These are phyloP conservation scores for Globomyces sp. DNA, from an alignment of 371 early-diverging fungal species.

Conservation along the genomic window DNA sequence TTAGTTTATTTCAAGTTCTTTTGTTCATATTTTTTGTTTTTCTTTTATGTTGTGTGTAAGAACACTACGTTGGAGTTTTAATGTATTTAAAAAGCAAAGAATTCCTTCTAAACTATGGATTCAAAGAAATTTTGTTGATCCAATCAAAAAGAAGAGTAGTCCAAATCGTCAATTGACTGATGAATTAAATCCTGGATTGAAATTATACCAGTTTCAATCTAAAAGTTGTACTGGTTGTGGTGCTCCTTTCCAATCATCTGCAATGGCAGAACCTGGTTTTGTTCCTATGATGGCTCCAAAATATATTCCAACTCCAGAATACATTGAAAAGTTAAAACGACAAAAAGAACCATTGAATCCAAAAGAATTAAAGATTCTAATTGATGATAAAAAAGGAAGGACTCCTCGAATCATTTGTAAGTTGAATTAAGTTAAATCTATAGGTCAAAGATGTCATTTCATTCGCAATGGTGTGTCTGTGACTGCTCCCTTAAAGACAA, in stretches of 20 bases:
- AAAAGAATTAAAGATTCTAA: constrained; percentile 3
- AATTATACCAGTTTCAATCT: too few relatives aligned
- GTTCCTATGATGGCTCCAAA: background rate
- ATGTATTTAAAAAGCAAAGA: background rate
- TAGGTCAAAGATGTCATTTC: constrained; percentile 1
- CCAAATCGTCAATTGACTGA: background rate
- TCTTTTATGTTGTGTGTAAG: background rate
- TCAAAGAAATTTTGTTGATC: too few relatives aligned
- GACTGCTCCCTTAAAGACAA: background rate
- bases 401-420: background rate
- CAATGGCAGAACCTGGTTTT: constrained; percentile 6
- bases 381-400: background rate
- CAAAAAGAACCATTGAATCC: constrained; percentile 2
- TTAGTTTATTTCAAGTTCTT: too few relatives aligned
- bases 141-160: background rate
- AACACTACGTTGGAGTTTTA: background rate
- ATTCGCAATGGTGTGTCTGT: background rate
- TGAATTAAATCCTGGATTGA: background rate
- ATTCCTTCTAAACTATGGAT: too few relatives aligned
- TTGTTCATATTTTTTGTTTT: background rate
- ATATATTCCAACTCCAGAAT: background rate
- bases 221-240: constrained; percentile 13
- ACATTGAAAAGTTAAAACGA: background rate
- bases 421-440: too few relatives aligned
- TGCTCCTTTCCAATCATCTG: background rate